Evolutionary conservation across 176 grass and related monocot species (phyloP), one percentile per base, ranked within the genome.

Genomic region (Phyllostachys edulis): DNA sequence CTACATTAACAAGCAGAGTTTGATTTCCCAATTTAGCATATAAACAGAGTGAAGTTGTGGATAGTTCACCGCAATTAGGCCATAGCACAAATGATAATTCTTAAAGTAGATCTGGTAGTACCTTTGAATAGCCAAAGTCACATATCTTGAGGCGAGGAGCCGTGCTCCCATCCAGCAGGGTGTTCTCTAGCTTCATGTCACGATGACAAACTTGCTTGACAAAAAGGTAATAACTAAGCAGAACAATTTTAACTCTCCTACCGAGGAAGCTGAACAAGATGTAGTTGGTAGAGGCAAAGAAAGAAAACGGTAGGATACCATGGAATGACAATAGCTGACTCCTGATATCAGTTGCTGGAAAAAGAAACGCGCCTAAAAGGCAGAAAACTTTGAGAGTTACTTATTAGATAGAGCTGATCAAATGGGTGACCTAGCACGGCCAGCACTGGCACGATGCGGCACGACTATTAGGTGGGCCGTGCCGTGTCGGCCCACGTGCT

Each of bases 241-340:
- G 36, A 69, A n/a, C n/a, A 29, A 61, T 24, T 80, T 90, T 81
- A 80, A 52, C 4, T 7, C 36, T 3, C 21, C 13, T 80, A 59
- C 37, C 12, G 51, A 26, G 12, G 11, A 79, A 38, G 38, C 47
- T 20, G 40, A 16, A 54, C 45, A 69, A 81, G 55, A 44, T 34
- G 14, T 56, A 73, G 62, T 59, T 85, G 61, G 38, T 57, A 26
- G 5, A 77, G 17, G 4, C 40, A 5, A 81, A 56, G 5, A 32
- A 77, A 77, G n/a, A 37, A 37, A 6, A 24, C 29, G 7, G 40
- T 32, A 7, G 7, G 44, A 14, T 87, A 94, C 92, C 92, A 94
- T 84, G 84, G 90, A 94, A 70, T 94, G 92, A 80, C 92, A 94
- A 59, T 94, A 94, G 87, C 92, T 94, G 69, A 94, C 92, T 32